Conservation (phyloP, 257 asterid species). For the Solanum phureja region DNA sequence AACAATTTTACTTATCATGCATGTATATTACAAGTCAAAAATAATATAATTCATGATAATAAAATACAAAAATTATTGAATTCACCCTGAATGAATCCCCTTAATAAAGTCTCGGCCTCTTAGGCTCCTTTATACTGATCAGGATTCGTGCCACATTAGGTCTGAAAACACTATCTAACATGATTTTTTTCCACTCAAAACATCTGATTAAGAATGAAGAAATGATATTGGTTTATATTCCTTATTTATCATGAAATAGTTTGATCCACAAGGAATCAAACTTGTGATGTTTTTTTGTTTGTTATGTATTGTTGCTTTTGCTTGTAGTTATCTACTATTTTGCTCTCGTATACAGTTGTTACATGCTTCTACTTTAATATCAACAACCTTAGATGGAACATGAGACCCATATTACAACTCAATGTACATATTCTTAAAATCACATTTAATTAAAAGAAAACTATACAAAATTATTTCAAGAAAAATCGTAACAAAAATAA, state of each 20-base stretch:
- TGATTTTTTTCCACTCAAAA: neutral
- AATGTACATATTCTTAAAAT: neutral
- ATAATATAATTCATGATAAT: neutral
- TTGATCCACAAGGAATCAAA: neutral
- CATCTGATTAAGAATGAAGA: neutral
- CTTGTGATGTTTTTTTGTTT: neutral
- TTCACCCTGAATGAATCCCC: neutral
- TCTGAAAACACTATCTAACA: neutral
- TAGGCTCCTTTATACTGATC: neutral
- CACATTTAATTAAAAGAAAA: neutral
- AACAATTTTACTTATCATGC: neutral
- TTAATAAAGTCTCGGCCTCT: neutral
- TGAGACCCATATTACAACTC: neutral
- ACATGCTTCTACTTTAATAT: neutral
- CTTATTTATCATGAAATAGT: neutral
- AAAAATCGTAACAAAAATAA: neutral
- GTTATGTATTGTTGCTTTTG: neutral
- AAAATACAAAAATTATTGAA: neutral
- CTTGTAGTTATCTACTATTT: neutral
- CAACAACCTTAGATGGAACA: constrained; percentile 4
- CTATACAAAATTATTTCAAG: neutral
- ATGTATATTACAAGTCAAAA: neutral
- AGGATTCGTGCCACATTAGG: fast-evolving
- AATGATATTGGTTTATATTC: fast-evolving
- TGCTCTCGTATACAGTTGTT: neutral